phyloP scores from a whole-genome alignment of 129 eudicot species.

The Chrysanthemum seticuspe region DNA sequence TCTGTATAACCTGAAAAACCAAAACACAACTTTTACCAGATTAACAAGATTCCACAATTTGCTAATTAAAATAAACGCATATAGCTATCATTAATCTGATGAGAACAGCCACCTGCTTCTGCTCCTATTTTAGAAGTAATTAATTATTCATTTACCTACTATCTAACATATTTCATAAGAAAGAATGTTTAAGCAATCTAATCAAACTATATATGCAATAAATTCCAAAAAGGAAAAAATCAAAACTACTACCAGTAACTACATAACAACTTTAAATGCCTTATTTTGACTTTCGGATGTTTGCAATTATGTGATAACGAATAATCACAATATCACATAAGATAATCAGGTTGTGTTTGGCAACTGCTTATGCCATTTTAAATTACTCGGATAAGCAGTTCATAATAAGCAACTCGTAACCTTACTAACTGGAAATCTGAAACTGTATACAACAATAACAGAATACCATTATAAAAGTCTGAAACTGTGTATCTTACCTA shows the following conservation, averaged over 20 bases:
- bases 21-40: not conserved
- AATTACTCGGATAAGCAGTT: no score
- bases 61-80: not conserved
- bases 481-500: no score
- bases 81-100: not conserved
- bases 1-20: conserved; percentile 68
- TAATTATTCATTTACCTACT: not conserved
- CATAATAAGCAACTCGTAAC: no score
- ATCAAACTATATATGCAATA: not conserved
- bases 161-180: not conserved
- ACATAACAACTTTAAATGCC: not conserved
- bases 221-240: not conserved
- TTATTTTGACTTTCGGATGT: not conserved
- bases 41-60: conserved; percentile 7
- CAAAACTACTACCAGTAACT: not conserved
- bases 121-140: not conserved
- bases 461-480: no score
- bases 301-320: not conserved
- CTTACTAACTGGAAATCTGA: no score
- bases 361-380: no score
- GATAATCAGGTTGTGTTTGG: no score
- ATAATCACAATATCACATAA: not conserved
- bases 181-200: conserved; percentile 10
- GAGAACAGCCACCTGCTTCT: not conserved
- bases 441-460: no score